Evolutionary conservation across 2,329 filamentous ascomycete genomes (phyloP).

Genomic region (Epichloe bromicola): DNA sequence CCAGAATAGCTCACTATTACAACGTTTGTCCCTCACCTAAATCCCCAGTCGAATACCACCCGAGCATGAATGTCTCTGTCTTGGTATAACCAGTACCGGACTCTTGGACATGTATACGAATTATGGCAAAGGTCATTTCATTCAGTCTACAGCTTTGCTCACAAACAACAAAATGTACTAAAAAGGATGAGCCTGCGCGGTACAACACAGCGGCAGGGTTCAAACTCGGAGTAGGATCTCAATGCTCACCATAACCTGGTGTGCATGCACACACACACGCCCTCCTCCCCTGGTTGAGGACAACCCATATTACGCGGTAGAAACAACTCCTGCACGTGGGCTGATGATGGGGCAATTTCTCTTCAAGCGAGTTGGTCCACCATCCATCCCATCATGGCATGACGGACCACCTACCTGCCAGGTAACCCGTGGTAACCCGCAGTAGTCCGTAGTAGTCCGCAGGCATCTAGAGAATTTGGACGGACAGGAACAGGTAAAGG

Average conservation of each 20-base stretch:
- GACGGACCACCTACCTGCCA: not conserved
- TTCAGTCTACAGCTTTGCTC: too few species aligned
- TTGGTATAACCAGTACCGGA: not conserved
- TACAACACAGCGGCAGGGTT: not conserved
- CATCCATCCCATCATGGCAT: not conserved
- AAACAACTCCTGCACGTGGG: too few species aligned
- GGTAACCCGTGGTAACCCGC: not conserved
- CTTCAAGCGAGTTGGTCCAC: not conserved
- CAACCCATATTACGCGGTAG: not conserved
- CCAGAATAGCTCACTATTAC: too few species aligned
- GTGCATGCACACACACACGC: not conserved
- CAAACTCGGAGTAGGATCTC: slow-evolving; percentile 1
- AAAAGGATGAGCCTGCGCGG: not conserved
- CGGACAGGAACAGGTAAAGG: too few species aligned
- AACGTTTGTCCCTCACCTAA: too few species aligned
- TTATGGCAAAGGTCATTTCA: too few species aligned
- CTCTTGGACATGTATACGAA: too few species aligned
- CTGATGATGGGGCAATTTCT: too few species aligned
- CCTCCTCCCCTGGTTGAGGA: not conserved
- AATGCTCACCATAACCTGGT: not conserved
- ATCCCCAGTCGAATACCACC: too few species aligned
- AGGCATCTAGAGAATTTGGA: not conserved
- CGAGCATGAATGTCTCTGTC: too few species aligned
- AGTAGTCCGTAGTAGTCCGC: too few species aligned
- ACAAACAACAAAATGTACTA: too few species aligned